Evolutionary conservation across 805 yeast species (phyloP).

Genomic region (Sugiyamaella chiloensis): DNA sequence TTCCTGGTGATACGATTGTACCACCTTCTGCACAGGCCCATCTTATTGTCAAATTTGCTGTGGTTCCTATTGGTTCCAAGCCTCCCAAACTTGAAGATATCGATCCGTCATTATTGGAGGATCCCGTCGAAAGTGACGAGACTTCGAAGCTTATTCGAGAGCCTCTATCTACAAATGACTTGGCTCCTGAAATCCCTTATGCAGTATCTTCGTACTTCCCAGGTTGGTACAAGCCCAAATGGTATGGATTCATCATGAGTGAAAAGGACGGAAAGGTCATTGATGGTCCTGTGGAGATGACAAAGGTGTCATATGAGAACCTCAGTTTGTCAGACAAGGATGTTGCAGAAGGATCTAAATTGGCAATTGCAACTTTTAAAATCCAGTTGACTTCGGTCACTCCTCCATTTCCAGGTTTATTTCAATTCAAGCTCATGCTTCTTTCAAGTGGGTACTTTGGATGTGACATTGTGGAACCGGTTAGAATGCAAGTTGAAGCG

Average conservation of each 20-base stretch:
- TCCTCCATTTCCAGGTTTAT: constrained; percentile 66
- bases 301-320: constrained; percentile 53
- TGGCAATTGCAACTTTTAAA: constrained; percentile 67
- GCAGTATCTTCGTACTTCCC: constrained; percentile 80
- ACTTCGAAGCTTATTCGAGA: constrained; percentile 53
- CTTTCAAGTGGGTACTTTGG: constrained; percentile 80
- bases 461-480: constrained; percentile 67
- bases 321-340: constrained; percentile 51
- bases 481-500: constrained; percentile 65
- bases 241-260: constrained; percentile 66
- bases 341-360: constrained; percentile 37
- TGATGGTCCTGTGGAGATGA: constrained; percentile 59
- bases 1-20: constrained; percentile 78
- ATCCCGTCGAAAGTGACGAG: constrained; percentile 24
- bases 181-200: constrained; percentile 68
- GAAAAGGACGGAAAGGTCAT: constrained; percentile 80
- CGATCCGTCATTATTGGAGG: constrained; percentile 20
- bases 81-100: constrained; percentile 23
- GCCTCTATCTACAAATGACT: constrained; percentile 62
- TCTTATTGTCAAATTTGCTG: constrained; percentile 68
- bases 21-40: constrained; percentile 74
- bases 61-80: constrained; percentile 61
- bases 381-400: constrained; percentile 71
- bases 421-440: constrained; percentile 65
- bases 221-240: constrained; percentile 42